Evolutionary conservation across 2,329 filamentous ascomycete genomes (phyloP), one percentile per base, ranked within the genome.

Genomic region (Botrytis fragariae): DNA sequence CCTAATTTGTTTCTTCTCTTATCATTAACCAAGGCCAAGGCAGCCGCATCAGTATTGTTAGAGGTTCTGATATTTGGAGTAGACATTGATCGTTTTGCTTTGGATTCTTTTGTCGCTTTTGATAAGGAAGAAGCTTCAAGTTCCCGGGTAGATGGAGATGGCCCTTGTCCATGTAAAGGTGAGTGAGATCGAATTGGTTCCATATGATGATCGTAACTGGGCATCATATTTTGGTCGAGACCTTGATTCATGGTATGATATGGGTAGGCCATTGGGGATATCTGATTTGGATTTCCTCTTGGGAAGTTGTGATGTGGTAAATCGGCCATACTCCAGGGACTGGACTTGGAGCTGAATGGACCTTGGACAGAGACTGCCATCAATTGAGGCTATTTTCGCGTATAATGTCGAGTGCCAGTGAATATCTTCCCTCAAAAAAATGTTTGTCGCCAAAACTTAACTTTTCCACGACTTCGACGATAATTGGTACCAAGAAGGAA

Each of bases 1-100:
- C 95, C 95, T 75, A 98, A 87, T 83, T 97, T 98, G 83, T 97
- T 98, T 80, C 95, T 90, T 80, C 90, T 89, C 81, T 92, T 92
- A 78, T 92, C 89, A 51, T 88, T 86, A 57, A 81, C 81, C 60
- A 80, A 54, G 64, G 80, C 75, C 63, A 81, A 70, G 72, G 78
- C 77, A 78, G 81, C 74, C 71, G 77, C 77, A 73, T 81, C 78
- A 61, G 78, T 74, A 75, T 80, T 75, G 79, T 82, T 79, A 76
- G 84, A 82, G 68, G 82, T 83, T 75, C 83, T 83, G 74, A 85
- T 82, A 79, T 84, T 85, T 77, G 86, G 84, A 62, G 85, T 86
- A 75, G 86, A 86, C 79, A 86, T 82, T 65, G 86, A 84, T 77
- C 85, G 85, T 79, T 86, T 87, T 73, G 81, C 75, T 74, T 80